A percentile compares a stretch with the other conserved stretches of the same genome.
Evolutionary conservation across 1,139 yeast genomes (phyloP).

Genomic region (Candida frijolesensis): DNA sequence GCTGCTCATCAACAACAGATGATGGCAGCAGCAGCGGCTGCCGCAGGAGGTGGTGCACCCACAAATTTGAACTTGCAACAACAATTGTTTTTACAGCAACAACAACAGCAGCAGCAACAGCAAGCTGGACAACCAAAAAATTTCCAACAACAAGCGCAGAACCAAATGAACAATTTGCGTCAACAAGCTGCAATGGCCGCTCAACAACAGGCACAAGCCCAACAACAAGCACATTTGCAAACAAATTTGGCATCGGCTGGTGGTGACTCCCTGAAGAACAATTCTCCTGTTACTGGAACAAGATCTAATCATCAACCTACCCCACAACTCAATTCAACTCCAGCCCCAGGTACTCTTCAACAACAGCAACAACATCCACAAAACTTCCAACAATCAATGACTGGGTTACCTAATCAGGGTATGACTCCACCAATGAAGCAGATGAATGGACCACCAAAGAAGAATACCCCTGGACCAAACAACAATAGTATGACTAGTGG

Average conservation of each 20-base stretch:
- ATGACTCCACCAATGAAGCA: conserved; percentile 5
- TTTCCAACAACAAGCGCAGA: conserved; percentile 53
- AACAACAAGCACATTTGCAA: conserved; percentile 19
- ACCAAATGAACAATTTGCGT: conserved; percentile 53
- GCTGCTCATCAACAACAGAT: conserved; percentile 18
- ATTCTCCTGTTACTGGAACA: conserved; percentile 22
- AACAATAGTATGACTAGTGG: conserved; percentile 11
- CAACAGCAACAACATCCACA: conserved; percentile 19
- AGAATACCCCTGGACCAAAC: conserved; percentile 13
- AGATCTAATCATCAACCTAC: conserved; percentile 23
- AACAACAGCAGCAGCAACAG: conserved; percentile 20
- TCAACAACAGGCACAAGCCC: conserved; percentile 25
- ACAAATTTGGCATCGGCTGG: conserved; percentile 23
- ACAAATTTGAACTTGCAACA: conserved; percentile 24
- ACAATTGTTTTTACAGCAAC: conserved; percentile 25
- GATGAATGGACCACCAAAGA: conserved; percentile 10
- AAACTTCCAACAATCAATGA: conserved; percentile 16
- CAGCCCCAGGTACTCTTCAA: conserved; percentile 12
- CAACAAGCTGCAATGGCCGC: conserved; percentile 46
- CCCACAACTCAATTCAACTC: conserved; percentile 20
- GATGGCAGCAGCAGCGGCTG: conserved; percentile 17
- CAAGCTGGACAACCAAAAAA: conserved; percentile 30
- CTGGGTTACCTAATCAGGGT: not conserved
- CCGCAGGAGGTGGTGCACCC: conserved; percentile 11
- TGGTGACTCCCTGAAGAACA: conserved; percentile 16